Evolutionary conservation across 2,329 filamentous ascomycete genomes (phyloP).

Genomic region (Sporothrix pseudoabietina): DNA sequence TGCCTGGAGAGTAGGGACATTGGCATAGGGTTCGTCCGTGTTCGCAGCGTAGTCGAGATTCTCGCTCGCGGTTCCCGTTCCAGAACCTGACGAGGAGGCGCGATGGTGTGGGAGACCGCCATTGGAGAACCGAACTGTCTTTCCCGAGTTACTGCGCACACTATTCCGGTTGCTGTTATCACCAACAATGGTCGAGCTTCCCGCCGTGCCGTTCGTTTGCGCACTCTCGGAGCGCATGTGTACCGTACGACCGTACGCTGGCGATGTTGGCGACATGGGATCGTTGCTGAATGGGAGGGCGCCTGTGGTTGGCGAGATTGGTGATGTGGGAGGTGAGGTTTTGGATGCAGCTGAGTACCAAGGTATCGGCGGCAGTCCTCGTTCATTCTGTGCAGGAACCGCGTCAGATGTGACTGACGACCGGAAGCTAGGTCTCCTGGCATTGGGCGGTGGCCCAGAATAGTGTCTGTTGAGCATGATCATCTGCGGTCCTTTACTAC

Average conservation of each 20-base stretch:
- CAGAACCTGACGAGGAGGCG: constrained; percentile 25
- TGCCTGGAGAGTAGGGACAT: not conserved
- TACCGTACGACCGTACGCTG: not conserved
- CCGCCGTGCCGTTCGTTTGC: constrained; percentile 20
- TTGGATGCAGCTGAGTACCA: constrained; percentile 11
- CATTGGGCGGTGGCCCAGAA: constrained; percentile 29
- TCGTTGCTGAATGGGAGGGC: constrained; percentile 5
- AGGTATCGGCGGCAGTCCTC: constrained; percentile 33
- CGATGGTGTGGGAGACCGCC: constrained; percentile 24
- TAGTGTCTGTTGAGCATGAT: constrained; percentile 27
- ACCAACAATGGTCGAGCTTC: constrained; percentile 31
- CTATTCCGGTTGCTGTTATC: constrained; percentile 31
- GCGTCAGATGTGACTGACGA: not conserved
- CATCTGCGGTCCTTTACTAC: not conserved
- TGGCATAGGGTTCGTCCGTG: not conserved
- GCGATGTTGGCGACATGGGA: not conserved
- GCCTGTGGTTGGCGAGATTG: constrained; percentile 12
- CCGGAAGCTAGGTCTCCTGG: not conserved
- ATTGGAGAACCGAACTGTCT: not conserved
- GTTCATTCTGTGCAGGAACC: constrained; percentile 17
- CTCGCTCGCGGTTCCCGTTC: constrained; percentile 21
- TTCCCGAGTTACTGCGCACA: constrained; percentile 26
- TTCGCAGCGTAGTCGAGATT: not conserved
- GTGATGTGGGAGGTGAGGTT: constrained; percentile 13
- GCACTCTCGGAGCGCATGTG: constrained; percentile 30